Base-by-base conservation (phyloP, 345 rosid genomes). In the Cardiospermum halicacabum region DNA sequence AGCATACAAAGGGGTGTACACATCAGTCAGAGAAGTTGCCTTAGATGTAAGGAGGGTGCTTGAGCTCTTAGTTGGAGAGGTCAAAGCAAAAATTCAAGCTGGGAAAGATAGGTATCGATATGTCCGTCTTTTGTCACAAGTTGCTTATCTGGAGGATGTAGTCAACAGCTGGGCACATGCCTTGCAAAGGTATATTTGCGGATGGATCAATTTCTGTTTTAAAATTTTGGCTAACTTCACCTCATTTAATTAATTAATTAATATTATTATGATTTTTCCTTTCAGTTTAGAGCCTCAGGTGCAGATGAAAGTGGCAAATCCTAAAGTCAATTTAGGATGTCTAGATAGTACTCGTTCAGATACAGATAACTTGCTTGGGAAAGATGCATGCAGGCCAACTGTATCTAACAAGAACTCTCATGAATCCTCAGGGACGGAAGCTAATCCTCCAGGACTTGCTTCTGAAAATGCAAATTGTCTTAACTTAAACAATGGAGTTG, bases 61-160 rank as follows among this genome's bases (percentile, higher is more conserved):
- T 60, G 95, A 91, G 85, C 88, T 89, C 67, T 75, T 94, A 50
- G 92, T 94, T 66, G 80, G 72, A 71, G 74, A 81, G 84, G 79
- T 94, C 50, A 91, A 77, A 70, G 74, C 74, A 34, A 91, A 89
- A 84, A 74, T 91, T 72, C 82, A 80, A 65, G 85, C 86, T 65
- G 97, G 99, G 45, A 91, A 91, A 76, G 91, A 94, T 70, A 78
- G 83, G 78, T 79, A 82, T 70, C 88, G 69, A 50, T 94, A 84
- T 75, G 63, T 82, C 56, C 87, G 88, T 60, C 78, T 94, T 58
- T 74, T 94, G 49, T 94, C 97, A 19, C 96, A 91, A 82, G 96
- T 91, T 70, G 96, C 99, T 36, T 89, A 82, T 75, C 70, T 94
- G 67, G 99, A 91, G 63, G 99, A 94, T 78, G 66, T 91, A 79